Conservation (phyloP, 2,329 filamentous ascomycete species). For the Apiospora marii region DNA sequence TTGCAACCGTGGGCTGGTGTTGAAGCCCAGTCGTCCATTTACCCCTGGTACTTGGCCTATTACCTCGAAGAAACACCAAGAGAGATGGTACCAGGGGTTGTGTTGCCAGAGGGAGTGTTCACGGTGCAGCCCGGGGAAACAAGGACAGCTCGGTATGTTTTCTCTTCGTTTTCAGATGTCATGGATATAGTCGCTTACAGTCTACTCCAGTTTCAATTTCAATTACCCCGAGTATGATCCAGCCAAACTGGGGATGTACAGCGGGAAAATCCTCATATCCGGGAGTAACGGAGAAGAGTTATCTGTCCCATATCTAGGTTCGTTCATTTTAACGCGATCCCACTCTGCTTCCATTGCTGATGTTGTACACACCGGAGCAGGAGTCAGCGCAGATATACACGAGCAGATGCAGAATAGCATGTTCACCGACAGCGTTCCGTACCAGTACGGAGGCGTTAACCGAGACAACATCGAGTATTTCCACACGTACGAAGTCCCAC, state of each 20-base stretch:
- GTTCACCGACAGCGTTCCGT: constrained; percentile 16
- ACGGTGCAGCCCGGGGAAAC: constrained; percentile 34
- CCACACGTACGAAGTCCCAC: not conserved
- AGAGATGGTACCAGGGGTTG: constrained; percentile 29
- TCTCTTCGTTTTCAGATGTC: too few relatives aligned
- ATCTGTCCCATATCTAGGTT: constrained; percentile 41
- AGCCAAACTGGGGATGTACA: constrained; percentile 40
- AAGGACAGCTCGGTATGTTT: constrained; percentile 32
- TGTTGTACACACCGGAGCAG: constrained; percentile 6
- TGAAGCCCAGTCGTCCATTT: constrained; percentile 35
- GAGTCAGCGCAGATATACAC: constrained; percentile 34
- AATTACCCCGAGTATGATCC: constrained; percentile 36
- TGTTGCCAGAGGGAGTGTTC: constrained; percentile 31
- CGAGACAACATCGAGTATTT: constrained; percentile 23
- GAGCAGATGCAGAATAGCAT: constrained; percentile 15
- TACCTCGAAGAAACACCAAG: constrained; percentile 31
- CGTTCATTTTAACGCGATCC: too few relatives aligned
- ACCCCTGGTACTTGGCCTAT: constrained; percentile 31
- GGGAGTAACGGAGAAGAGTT: constrained; percentile 40
- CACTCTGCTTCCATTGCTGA: not conserved
- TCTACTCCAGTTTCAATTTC: constrained; percentile 36
- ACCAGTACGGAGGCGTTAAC: constrained; percentile 16
- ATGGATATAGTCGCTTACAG: not conserved
- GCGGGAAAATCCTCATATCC: constrained; percentile 41
- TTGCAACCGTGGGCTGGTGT: constrained; percentile 44